A percentile compares a stretch with the other conserved stretches of the same genome.
phyloP scores from a whole-genome alignment of 345 rosid genomes.

The Kandelia obovata region DNA sequence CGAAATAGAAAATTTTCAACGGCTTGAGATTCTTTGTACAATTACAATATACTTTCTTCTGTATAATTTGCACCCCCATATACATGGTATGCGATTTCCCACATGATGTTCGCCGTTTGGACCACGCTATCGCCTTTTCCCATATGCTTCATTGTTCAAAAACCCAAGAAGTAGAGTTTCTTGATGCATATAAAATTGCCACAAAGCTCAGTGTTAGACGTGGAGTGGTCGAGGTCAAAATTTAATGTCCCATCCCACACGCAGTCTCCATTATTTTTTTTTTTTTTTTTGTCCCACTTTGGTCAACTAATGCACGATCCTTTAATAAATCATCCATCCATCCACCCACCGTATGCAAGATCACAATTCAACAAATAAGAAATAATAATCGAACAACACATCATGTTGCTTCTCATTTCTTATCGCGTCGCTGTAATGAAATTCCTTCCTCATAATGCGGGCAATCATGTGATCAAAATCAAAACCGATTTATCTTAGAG shows the following conservation, averaged over 20 bases:
- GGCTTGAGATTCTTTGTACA: constrained; percentile 19
- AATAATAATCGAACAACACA: no score
- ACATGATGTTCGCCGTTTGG: constrained; percentile 64
- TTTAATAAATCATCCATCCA: neutral
- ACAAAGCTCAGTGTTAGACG: constrained; percentile 23
- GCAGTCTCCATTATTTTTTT: constrained; percentile 25
- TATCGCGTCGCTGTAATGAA: no score
- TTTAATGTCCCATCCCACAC: constrained; percentile 64
- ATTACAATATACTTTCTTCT: neutral
- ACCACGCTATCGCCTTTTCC: constrained; percentile 61
- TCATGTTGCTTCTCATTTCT: no score
- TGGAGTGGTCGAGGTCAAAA: constrained; percentile 30
- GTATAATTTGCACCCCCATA: neutral
- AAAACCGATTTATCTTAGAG: no score
- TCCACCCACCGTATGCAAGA: no score
- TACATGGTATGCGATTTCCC: constrained; percentile 21
- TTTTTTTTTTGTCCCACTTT: neutral
- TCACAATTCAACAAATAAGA: no score
- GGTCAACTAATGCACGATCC: constrained; percentile 23
- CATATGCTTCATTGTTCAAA: constrained; percentile 19
- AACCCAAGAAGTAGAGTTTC: constrained; percentile 33
- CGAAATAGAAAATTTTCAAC: constrained; percentile 22
- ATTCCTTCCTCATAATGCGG: no score
- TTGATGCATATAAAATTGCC: neutral
- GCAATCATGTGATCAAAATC: neutral